phyloP scores from a whole-genome alignment of 1,284 basidiomycete species.

The Earliella scabrosa region DNA sequence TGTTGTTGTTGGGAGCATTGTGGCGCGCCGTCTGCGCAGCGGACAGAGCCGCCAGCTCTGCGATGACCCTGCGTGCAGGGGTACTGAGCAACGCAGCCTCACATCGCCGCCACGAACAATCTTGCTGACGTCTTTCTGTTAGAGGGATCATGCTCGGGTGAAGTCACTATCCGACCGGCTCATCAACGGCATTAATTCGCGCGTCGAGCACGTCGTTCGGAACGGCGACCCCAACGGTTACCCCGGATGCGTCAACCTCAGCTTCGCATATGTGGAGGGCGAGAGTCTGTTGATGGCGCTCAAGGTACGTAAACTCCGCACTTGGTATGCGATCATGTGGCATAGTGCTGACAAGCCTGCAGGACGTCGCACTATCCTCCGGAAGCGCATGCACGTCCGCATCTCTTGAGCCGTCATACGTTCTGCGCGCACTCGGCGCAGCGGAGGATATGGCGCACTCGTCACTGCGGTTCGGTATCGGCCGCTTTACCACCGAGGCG shows the following conservation, averaged over 20 bases:
- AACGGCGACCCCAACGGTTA: conserved; percentile 93
- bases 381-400: conserved; percentile 99
- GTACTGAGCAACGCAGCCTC: conserved; percentile 66
- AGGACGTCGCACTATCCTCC: conserved; percentile 97
- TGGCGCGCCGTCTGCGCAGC: conserved; percentile 29
- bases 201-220: conserved; percentile 90
- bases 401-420: conserved; percentile 97
- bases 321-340: background rate
- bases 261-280: conserved; percentile 97
- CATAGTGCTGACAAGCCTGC: background rate
- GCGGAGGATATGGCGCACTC: conserved; percentile 99
- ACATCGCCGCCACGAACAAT: background rate
- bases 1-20: conserved; percentile 31
- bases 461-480: conserved; percentile 96
- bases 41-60: conserved; percentile 49
- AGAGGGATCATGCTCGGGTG: conserved; percentile 88
- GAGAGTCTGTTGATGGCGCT: conserved; percentile 98
- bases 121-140: conserved; percentile 17
- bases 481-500: conserved; percentile 97
- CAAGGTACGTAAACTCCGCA: conserved; percentile 69
- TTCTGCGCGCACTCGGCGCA: conserved; percentile 93
- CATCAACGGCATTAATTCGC: conserved; percentile 79
- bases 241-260: conserved; percentile 93
- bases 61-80: conserved; percentile 82
- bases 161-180: conserved; percentile 82